These are phyloP conservation scores for Hypoxylon lienhwacheense DNA, from an alignment of 495 filamentous ascomycete species.

Conservation along the genomic window DNA sequence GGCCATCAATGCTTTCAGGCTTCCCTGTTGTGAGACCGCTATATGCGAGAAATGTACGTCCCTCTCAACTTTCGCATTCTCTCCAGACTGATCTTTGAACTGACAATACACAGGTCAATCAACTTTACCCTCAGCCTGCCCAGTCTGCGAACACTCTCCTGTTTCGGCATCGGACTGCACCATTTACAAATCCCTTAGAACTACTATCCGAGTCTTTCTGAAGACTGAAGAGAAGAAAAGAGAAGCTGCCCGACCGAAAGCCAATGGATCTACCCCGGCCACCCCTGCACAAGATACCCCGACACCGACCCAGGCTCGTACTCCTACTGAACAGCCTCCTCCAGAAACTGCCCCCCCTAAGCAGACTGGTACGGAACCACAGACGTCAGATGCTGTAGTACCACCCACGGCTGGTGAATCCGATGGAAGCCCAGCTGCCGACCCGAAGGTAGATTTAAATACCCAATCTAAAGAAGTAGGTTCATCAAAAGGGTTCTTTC, in stretches of 20 bases:
- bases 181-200: conserved; percentile 82
- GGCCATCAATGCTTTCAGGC: conserved; percentile 84
- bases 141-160: conserved; percentile 89
- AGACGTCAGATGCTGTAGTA: conserved; percentile 5
- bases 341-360: conserved; percentile 15
- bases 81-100: conserved; percentile 34
- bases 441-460: conserved; percentile 8
- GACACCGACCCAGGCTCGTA: conserved; percentile 33
- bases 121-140: conserved; percentile 77
- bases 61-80: not conserved
- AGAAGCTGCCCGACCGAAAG: conserved; percentile 59
- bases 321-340: conserved; percentile 23
- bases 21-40: conserved; percentile 93
- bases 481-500: not conserved
- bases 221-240: conserved; percentile 86
- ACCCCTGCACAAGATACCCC: conserved; percentile 46
- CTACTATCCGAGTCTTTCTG: conserved; percentile 85
- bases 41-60: conserved; percentile 88
- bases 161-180: conserved; percentile 84
- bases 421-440: conserved; percentile 14
- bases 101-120: conserved; percentile 65
- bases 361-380: conserved; percentile 8
- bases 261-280: conserved; percentile 47
- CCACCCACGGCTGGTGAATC: conserved; percentile 8
- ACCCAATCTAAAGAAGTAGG: conserved; percentile 23